Percentiles rank a stretch among this genome's conserved stretches.
Conservation (phyloP, 768 basidiomycete genomes). For the Macrolepiota fuliginosa region DNA sequence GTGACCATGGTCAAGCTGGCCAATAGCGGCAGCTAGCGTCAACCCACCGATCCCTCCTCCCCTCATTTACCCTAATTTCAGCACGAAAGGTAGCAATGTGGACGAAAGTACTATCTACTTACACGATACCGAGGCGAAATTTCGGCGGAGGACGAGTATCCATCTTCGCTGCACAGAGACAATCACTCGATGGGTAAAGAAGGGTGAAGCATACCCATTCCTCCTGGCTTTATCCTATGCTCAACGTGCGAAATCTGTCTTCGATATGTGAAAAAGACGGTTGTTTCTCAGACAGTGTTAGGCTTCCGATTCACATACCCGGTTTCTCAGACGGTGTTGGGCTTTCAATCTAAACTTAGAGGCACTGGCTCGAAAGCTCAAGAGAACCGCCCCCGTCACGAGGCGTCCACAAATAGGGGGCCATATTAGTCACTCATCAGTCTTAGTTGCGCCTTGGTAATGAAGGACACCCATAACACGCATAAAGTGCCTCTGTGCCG, state of each 20-base stretch:
- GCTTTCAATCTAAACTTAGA: too few relatives aligned
- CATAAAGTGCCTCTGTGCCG: too few relatives aligned
- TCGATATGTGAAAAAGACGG: neutral
- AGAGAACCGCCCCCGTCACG: too few relatives aligned
- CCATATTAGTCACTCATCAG: too few relatives aligned
- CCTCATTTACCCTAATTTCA: constrained; percentile 13
- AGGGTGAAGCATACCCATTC: neutral
- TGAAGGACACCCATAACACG: too few relatives aligned
- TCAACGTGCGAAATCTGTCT: neutral
- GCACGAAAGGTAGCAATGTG: neutral
- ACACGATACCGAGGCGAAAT: constrained; percentile 7
- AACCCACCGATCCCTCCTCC: constrained; percentile 31
- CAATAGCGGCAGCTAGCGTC: constrained; percentile 23
- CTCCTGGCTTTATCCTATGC: neutral
- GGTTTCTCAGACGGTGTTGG: neutral
- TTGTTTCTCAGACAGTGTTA: neutral
- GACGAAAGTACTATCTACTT: neutral
- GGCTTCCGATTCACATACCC: too few relatives aligned
- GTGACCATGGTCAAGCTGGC: constrained; percentile 23
- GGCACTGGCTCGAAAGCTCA: too few relatives aligned
- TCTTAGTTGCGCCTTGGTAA: too few relatives aligned
- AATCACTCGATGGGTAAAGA: neutral
- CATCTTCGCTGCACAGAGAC: neutral
- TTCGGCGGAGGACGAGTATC: neutral
- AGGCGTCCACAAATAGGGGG: too few relatives aligned